Evolutionary conservation across 2,329 filamentous ascomycete species (phyloP), one percentile per base, ranked within the genome.

Genomic region (Lasiodiplodia citricola): DNA sequence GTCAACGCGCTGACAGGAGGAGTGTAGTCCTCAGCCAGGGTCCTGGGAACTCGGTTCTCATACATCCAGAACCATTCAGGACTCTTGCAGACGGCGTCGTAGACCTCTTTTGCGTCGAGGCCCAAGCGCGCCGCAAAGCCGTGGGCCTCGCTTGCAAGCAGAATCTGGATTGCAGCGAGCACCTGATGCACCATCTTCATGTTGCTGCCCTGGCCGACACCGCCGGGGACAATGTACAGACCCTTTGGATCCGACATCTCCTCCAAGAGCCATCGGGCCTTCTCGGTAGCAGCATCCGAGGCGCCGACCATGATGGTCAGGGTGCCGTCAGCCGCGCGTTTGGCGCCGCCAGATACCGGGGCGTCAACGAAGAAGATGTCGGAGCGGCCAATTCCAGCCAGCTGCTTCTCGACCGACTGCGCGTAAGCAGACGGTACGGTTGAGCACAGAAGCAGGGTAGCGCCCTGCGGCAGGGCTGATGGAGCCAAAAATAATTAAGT

Each of bases 231-330:
- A 21, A 82, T 79, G 73, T 85, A 87, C 11, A 94, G 81, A 76
- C 92, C 92, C 14, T 72, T 72, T 25, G 77, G 75, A 63, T 87
- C 87, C 1, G 90, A 87, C 83, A 94, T 87, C 72, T 87, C 86
- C 65, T 87, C 82, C 2, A 94, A 83, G 1, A 93, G 79, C 58
- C 83, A 85, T 25, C 83, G 83, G 0, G 85, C 89, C 68, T 85
- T 86, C 41, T 84, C 81, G 2, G 93, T 79, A 5, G 87, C 87
- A 2, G 82, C 83, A 0, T 86, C 83, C 0, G 86, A 81, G 0
- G 85, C 90, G 2, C 89, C 88, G 0, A 90, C 90, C 87, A 94
- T 92, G 75, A 94, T 93, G 7, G 90, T 91, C 52, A 94, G 80
- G 0, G 91, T 92, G 3, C 91, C 91, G 60, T 91, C 86, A 0